Evolutionary conservation across 2,329 filamentous ascomycete species (phyloP).

Genomic region (Neofusicoccum kwambonambiense): DNA sequence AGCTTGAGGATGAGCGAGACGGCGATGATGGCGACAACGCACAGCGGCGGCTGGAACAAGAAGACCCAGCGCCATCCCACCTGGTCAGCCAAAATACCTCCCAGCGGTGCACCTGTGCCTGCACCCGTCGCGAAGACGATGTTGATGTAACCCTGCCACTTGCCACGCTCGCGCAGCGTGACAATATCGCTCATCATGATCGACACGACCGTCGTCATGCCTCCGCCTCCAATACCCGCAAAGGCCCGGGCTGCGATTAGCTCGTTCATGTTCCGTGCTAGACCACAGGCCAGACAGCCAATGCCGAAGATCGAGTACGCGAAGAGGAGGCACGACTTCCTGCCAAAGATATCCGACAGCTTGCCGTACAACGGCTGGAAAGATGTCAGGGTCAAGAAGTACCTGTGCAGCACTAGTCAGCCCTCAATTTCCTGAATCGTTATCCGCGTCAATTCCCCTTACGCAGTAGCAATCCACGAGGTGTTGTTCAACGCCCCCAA

Average conservation of each 20-base stretch:
- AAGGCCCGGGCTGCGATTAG: slow-evolving; percentile 65
- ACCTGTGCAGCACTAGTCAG: slow-evolving; percentile 38
- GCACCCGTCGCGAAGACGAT: slow-evolving; percentile 69
- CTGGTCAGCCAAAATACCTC: slow-evolving; percentile 68
- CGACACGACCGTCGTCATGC: slow-evolving; percentile 67
- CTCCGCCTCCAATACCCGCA: slow-evolving; percentile 66
- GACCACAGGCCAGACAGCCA: slow-evolving; percentile 62
- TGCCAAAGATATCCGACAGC: slow-evolving; percentile 68
- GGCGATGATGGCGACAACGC: slow-evolving; percentile 62
- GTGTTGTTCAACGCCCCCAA: slow-evolving; percentile 71
- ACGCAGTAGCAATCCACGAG: slow-evolving; percentile 69
- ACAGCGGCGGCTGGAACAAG: slow-evolving; percentile 67
- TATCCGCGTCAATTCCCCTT: neutral
- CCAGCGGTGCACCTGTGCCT: slow-evolving; percentile 67
- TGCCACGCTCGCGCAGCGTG: slow-evolving; percentile 65
- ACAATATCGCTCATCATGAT: slow-evolving; percentile 72
- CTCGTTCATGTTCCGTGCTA: slow-evolving; percentile 63
- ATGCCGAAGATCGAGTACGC: slow-evolving; percentile 64
- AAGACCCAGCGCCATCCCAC: slow-evolving; percentile 80
- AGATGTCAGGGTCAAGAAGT: slow-evolving; percentile 72
- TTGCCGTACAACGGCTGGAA: slow-evolving; percentile 75
- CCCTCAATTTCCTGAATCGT: neutral
- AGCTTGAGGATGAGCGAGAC: slow-evolving; percentile 64
- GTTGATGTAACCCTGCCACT: slow-evolving; percentile 74
- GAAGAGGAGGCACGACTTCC: slow-evolving; percentile 64